Evolutionary conservation across 2,329 filamentous ascomycete genomes (phyloP), one percentile per base, ranked within the genome.

Genomic region (Nothomitra cinnamomea): DNA sequence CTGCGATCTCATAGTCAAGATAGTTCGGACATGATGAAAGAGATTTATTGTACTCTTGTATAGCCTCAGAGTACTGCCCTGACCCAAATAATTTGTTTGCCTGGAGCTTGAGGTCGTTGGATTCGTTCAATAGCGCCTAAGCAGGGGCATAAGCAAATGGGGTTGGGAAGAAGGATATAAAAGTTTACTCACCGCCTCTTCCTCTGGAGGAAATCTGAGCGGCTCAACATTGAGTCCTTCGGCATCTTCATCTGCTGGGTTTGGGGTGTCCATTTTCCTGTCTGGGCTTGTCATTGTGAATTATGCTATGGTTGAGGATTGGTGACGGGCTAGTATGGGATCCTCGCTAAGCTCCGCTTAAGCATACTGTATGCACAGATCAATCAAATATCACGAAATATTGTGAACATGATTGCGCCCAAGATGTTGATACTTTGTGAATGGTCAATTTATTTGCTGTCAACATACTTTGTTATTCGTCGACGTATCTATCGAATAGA

Each of bases 1-100:
- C 86, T 24, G 89, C 87, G 57, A 90, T 74, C 60, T 95, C 87
- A 69, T 87, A 95, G 64, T 90, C 81, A 24, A 94, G 77, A 64
- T 94, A 94, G 58, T 79, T 82, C 1, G 90, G 90, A 61, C 87
- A 89, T 6, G 81, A 77, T 12, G 79, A 74, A 2, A 94, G 73
- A 21, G 92, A 89, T 59, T 83, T 79, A 61, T 88, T 83, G 69
- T 96, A 96, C 56, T 78, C 83, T 59, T 81, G 77, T 57, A 96
- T 82, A 41, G 90, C 90, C 57, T 83, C 80, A 54, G 82, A 77
- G 67, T 84, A 92, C 57, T 81, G 78, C 42, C 78, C 77, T 2
- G 78, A 75, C 1, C 76, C 72, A 68, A 95, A 96, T n/a, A 88
- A 76, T 3, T 76, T 67, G 64, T 95, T 96, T 13, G 87, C 90